Base-by-base conservation (phyloP, 768 basidiomycete genomes). In the Rhizopogon vinicolor region DNA sequence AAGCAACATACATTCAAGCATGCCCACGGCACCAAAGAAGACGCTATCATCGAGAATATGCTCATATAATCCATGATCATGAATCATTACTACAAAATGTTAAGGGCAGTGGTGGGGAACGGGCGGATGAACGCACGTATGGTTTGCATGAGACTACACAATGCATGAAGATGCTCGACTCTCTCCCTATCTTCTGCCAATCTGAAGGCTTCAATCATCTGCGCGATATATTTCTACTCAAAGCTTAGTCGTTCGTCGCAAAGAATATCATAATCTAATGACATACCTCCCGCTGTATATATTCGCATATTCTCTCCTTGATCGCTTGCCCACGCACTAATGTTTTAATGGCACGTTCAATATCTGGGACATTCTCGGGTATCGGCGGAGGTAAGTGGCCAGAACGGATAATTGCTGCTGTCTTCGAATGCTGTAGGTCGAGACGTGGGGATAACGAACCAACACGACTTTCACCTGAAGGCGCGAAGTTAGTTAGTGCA, bases 161-260 rank as follows among this genome's bases (percentile, higher is more conserved):
- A 71, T 3, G 91, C 86, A 74, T 98, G 96, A 53, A 99, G 72
- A 64, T 94, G 93, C 55, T 90, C 85, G 59, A 98, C 69, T 63
- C 83, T 90, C 73, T 99, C 95, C 65, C 95, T 74, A 66, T 98
- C 95, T 74, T 98, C 96, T 37, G 96, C 94, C 61, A 85, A 84
- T 57, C 85, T 78, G 71, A 97, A 81, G 44, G 97, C 87, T 53
- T 86, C 82, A 65, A 94, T 87, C 62, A 98, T 76, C 40, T 84
- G 78, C 67, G 89, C 89, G 74, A 98, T 84, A 72, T 95, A 98
- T 64, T 90, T 86, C 90, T 95, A 64, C 35, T 37, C 48, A 16
- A 49, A 25, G 57, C 51, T 58, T 57, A 55, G 48, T 58, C 48
- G 59, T 53, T 28, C 25, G 41, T 19, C 51, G 41, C 56, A 18